Evolutionary conservation across 306 rosid species (phyloP).

Genomic region (Cicer yamashitae): DNA sequence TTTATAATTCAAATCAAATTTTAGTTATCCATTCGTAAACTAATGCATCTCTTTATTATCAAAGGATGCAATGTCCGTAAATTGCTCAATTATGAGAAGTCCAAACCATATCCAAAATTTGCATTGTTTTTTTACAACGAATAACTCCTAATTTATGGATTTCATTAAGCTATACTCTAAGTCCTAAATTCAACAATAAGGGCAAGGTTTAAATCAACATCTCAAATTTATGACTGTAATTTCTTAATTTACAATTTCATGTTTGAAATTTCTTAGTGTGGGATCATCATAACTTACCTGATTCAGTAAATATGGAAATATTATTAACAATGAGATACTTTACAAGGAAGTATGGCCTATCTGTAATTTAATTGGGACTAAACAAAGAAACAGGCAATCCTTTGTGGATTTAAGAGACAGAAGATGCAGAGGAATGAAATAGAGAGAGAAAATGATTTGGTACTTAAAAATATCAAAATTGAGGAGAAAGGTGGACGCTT

Average conservation of each 20-base stretch:
- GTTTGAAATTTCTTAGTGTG: not conserved
- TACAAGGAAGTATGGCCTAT: not conserved
- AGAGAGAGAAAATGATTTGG: not conserved
- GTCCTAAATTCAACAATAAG: constrained; percentile 19
- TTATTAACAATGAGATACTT: not conserved
- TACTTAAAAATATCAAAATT: not conserved
- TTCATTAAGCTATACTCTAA: not conserved
- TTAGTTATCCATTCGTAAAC: constrained; percentile 1
- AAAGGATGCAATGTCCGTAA: constrained; percentile 13
- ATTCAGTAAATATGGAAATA: not conserved
- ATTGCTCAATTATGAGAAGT: constrained; percentile 5
- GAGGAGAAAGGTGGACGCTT: not conserved
- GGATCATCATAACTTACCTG: not conserved
- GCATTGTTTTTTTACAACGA: not conserved
- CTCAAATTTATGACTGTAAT: not conserved
- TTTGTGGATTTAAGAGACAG: not conserved
- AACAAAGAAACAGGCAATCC: not conserved
- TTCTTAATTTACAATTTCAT: not conserved
- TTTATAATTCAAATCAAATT: not conserved
- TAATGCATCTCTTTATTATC: not conserved
- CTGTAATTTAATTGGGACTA: not conserved
- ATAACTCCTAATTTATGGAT: not conserved
- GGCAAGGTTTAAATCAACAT: not conserved
- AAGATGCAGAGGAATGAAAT: not conserved
- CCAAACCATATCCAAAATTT: constrained; percentile 3